Percentiles rank a stretch among this genome's conserved stretches.
Conservation (phyloP, 495 filamentous ascomycete species). For the Opeltia flavorubescens region DNA sequence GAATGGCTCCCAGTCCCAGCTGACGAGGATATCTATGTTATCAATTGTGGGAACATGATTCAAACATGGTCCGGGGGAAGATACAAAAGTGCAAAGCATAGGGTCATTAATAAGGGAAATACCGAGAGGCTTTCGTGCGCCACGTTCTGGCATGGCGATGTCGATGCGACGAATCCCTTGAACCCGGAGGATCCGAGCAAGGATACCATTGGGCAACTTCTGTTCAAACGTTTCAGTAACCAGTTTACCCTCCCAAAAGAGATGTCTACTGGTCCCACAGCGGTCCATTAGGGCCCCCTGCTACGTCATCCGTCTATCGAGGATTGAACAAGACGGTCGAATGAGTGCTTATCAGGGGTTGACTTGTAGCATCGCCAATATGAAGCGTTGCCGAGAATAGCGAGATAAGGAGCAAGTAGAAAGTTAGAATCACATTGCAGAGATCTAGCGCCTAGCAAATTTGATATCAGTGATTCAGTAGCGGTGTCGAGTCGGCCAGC, state of each 20-base stretch:
- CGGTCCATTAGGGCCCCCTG: no score
- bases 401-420: no score
- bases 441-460: no score
- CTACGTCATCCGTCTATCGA: no score
- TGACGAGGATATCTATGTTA: slow-evolving; percentile 25
- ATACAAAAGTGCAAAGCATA: slow-evolving; percentile 26
- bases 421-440: no score
- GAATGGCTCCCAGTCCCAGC: slow-evolving; percentile 27
- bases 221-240: slow-evolving; percentile 10
- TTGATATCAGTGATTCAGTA: no score
- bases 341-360: no score
- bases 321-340: no score
- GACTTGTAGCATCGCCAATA: no score
- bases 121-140: slow-evolving; percentile 19
- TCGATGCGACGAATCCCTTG: slow-evolving; percentile 19
- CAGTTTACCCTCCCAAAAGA: slow-evolving; percentile 7
- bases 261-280: no score
- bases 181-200: slow-evolving; percentile 10
- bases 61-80: slow-evolving; percentile 21
- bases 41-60: slow-evolving; percentile 33
- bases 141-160: slow-evolving; percentile 21
- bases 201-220: slow-evolving; percentile 17
- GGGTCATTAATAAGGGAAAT: slow-evolving; percentile 23
- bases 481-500: no score
- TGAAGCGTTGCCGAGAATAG: no score